Base-by-base conservation (phyloP, 495 filamentous ascomycete genomes). In the Xylaria intraflava region DNA sequence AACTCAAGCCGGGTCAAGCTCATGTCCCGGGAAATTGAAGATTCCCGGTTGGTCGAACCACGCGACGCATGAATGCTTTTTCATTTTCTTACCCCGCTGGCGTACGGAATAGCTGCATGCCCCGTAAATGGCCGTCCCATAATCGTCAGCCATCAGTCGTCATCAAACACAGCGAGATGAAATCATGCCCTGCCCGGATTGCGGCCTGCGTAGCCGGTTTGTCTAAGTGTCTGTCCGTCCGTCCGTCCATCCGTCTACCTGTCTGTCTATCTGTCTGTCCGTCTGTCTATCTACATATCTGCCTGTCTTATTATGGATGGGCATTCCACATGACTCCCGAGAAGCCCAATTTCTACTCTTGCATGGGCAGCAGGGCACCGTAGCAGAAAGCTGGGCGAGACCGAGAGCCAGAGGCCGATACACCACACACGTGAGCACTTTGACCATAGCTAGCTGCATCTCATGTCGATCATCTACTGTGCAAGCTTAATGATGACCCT, bases 21-120 rank as follows among this genome's bases (percentile, higher is more conserved):
- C 2, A 23, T 38, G 38, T 14, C 42, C 41, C 40, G 41, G 51
- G 33, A 14, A 33, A 46, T n/a, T 17, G 50, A 52, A 52, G 40
- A 43, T 36, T 11, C 31, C 41, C 41, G 41, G 50, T 38, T 52
- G n/a, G 30, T 46, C 11, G 41, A 45, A n/a, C 22, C 7, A 45
- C 23, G 26, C 33, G 10, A 40, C 43, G 38, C n/a, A 22, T 19
- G 16, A 36, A 19, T 23, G 17, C 9, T 14, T 46, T 9, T 31
- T 38, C 35, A 26, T 14, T 44, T 46, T 29, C 27, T 46, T 26
- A 24, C 23, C 51, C 26, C 41, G 33, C 46, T 33, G 50, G 22
- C 39, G 14, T 44, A 12, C 35, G 35, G 14, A 35, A 26, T 44
- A 51, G 43, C 39, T 38, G n/a, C n/a, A 38, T 11, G 35, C 2